phyloP scores from a whole-genome alignment of 805 yeast genomes.

The Metschnikowia peoriensis region DNA sequence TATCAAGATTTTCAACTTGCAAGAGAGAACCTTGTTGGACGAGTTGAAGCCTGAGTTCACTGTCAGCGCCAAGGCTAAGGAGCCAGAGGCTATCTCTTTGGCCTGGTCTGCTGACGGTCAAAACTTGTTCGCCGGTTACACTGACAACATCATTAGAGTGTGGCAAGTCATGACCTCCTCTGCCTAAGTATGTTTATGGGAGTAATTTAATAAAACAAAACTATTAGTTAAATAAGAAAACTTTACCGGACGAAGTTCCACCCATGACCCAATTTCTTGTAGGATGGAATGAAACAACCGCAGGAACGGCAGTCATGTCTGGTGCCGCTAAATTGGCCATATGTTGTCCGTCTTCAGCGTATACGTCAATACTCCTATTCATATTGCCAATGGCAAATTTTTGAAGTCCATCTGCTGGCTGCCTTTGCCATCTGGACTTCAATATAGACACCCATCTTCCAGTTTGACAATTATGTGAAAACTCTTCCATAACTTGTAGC shows the following conservation, averaged over 20 bases:
- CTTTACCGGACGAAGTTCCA: slow-evolving; percentile 92
- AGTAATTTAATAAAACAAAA: background rate
- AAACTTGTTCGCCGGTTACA: slow-evolving; percentile 99
- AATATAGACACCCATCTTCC: slow-evolving; percentile 96
- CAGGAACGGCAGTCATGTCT: slow-evolving; percentile 79
- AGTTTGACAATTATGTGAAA: slow-evolving; percentile 91
- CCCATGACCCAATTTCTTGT: slow-evolving; percentile 88
- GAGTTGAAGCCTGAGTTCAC: slow-evolving; percentile 98
- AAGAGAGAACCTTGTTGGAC: slow-evolving; percentile 90
- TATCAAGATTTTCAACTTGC: slow-evolving; percentile 97
- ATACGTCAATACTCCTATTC: slow-evolving; percentile 85
- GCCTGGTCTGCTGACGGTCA: slow-evolving; percentile 99
- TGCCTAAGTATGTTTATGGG: slow-evolving; percentile 29
- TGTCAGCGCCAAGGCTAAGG: slow-evolving; percentile 83
- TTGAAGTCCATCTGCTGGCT: slow-evolving; percentile 67
- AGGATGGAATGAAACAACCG: slow-evolving; percentile 82
- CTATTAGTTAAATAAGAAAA: slow-evolving; percentile 51
- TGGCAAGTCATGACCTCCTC: slow-evolving; percentile 98
- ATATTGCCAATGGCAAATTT: slow-evolving; percentile 92
- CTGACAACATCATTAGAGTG: slow-evolving; percentile 98
- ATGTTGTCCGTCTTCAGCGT: slow-evolving; percentile 71
- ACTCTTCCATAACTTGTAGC: slow-evolving; percentile 12
- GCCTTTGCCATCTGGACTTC: slow-evolving; percentile 81
- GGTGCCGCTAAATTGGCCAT: slow-evolving; percentile 69
- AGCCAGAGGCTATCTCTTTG: slow-evolving; percentile 96